Base-by-base conservation (phyloP, 805 yeast species). In the Kodamaea neixiangensis region DNA sequence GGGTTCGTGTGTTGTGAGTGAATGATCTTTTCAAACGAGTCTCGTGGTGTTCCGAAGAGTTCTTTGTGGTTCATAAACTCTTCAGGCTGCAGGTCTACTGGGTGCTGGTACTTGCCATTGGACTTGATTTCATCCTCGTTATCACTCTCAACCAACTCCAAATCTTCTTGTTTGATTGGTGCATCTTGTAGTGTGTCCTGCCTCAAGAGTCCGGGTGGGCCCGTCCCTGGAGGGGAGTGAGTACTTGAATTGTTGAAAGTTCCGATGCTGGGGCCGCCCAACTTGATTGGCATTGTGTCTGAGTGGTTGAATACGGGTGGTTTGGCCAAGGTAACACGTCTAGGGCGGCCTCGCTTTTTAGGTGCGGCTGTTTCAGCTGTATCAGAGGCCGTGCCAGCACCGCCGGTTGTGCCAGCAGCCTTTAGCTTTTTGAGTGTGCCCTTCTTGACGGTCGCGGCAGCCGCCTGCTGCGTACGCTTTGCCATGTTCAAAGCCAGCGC, bases 401-500 rank as follows among this genome's bases (percentile, higher is more conserved):
- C 6, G 19, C 41, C 41, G 17, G 22, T 19, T 19, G 41, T 19
- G 13, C 21, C n/a, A 7, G 18, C 44, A 14, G 48, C 44, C 35
- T 48, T 44, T 62, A 51, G 54, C 60, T 63, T 35, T 48, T 45
- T 38, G 49, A 44, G 25, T 2, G 22, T 15, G 9, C 34, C 38
- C 31, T 25, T 33, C 19, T 15, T 22, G 11, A 18, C 21, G 3
- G 39, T 25, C 15, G 62, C 60, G 35, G 60, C 68, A 35, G 35
- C 44, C 39, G 31, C 17, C 44, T 41, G 43, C 13, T 48, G 49
- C 25, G 49, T 20, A 9, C 76, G 56, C 42, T 66, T 60, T 15
- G 77, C 77, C 5, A 69, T 62, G 53, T 74, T 74, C 7, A 71
- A 63, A 1, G 78, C 78, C n/a, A 74, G 69, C 3, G 78, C 79